Evolutionary conservation across 768 basidiomycete genomes (phyloP).

Genomic region (Hortiboletus flavorubellus): DNA sequence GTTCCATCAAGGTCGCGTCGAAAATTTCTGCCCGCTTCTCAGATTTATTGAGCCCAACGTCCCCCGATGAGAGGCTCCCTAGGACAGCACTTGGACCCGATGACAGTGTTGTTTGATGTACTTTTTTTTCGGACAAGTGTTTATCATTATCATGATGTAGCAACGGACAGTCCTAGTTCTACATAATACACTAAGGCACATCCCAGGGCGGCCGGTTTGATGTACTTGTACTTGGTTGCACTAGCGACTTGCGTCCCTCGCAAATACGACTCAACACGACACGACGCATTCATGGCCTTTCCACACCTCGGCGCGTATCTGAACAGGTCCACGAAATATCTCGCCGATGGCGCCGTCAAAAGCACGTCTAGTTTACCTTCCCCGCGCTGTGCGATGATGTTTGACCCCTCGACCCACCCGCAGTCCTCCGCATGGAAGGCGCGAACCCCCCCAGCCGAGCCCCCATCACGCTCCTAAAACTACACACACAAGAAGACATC

Average conservation of each 20-base stretch:
- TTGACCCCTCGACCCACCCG: conserved; percentile 12
- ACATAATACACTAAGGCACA: no score
- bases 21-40: conserved; percentile 3
- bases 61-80: not conserved
- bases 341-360: conserved; percentile 41
- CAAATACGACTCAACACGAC: not conserved
- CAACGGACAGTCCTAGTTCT: no score
- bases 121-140: no score
- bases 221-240: not conserved
- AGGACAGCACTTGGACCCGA: not conserved
- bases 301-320: conserved; percentile 32
- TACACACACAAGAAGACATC: conserved; percentile 59
- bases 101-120: conserved; percentile 7
- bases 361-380: conserved; percentile 30
- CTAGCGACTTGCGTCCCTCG: not conserved
- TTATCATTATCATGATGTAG: no score
- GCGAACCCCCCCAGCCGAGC: conserved; percentile 57
- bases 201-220: not conserved
- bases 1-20: not conserved
- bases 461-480: conserved; percentile 63
- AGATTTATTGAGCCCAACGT: not conserved
- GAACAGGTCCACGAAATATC: conserved; percentile 36
- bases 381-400: conserved; percentile 1
- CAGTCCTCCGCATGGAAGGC: conserved; percentile 77
- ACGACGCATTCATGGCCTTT: conserved; percentile 20